Percentiles rank a stretch among this genome's conserved stretches.
Conservation (phyloP, 371 early-diverging fungal genomes). For the Apophysomyces elegans region DNA sequence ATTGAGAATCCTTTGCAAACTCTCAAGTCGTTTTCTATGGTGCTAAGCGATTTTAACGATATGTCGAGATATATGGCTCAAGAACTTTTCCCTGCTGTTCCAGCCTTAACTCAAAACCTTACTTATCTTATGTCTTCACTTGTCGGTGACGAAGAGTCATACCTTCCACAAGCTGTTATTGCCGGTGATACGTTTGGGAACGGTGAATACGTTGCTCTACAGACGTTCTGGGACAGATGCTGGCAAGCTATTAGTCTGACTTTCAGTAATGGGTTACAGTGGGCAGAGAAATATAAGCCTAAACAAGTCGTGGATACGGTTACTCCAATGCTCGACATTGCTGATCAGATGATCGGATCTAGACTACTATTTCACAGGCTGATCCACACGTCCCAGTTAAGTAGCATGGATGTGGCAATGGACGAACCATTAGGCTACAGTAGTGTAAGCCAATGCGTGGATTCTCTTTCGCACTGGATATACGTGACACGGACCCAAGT, state of each 20-base stretch:
- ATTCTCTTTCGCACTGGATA: constrained; percentile 51
- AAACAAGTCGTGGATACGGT: constrained; percentile 34
- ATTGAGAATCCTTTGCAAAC: constrained; percentile 1
- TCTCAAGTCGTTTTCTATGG: constrained; percentile 26
- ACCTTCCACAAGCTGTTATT: constrained; percentile 17
- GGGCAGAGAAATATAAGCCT: constrained; percentile 43
- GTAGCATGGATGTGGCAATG: constrained; percentile 3
- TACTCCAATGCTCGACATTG: constrained; percentile 35
- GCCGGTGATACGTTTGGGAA: constrained; percentile 2
- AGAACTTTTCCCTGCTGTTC: neutral
- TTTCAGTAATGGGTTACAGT: constrained; percentile 28
- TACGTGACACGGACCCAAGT: constrained; percentile 46
- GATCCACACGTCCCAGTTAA: constrained; percentile 10
- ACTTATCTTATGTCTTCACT: constrained; percentile 13
- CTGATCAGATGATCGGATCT: constrained; percentile 26
- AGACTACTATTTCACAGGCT: constrained; percentile 31
- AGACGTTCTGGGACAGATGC: constrained; percentile 39
- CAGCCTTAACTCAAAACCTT: constrained; percentile 5
- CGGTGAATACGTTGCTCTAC: constrained; percentile 29
- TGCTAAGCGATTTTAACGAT: constrained; percentile 34
- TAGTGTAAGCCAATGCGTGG: constrained; percentile 21
- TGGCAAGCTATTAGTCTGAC: constrained; percentile 38
- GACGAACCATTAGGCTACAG: constrained; percentile 21
- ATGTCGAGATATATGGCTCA: constrained; percentile 19
- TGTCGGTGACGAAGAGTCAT: constrained; percentile 24